Base-by-base conservation (phyloP, 768 basidiomycete species). In the Lactarius akahatsu region DNA sequence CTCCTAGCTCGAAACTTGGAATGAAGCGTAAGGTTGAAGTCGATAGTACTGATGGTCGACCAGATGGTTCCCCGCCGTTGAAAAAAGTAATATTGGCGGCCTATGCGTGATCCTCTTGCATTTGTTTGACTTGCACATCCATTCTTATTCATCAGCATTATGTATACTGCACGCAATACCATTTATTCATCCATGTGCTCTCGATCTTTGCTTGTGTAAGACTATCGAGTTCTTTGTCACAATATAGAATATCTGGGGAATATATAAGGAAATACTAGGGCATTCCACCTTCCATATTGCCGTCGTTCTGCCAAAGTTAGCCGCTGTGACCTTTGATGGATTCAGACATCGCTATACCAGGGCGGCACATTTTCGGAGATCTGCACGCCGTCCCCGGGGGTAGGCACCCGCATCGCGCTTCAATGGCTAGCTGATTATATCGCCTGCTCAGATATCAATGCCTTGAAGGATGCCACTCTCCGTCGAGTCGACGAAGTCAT, bases 21-120 rank as follows among this genome's bases (percentile, higher is more conserved):
- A 80, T 80, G 65, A 93, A 93, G 77, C 91, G 91, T 82, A 93
- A 93, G 84, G 85, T 85, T 74, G 85, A 83, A 62, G 79, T 81
- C 66, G 80, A 80, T 16, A 45, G 61, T 30, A 20, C 34, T 38
- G 32, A 64, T 32, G 61, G 80, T 81, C 71, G 77, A 41, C 50
- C 72, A 61, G 80, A 79, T 62, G 80, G 80, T 61, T 86, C 84
- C 47, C 90, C 90, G 57, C 88, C 88, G 3, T 73, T 80, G 72
- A 92, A 92, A 80, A 90, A 87, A 75, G 66, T 87, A 30, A 73
- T 90, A 69, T 74, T 75, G 55, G 71, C 74, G 55, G 71, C 74
- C 64, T 74, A 72, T 56, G 66, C 61, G 61, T 68, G 65, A 63
- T 50, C 30, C 40, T 56, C 30, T 57, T 61, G 62, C 55, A 60